Base-by-base conservation (phyloP, 2,329 filamentous ascomycete genomes). In the Aquanectria penicillioides region DNA sequence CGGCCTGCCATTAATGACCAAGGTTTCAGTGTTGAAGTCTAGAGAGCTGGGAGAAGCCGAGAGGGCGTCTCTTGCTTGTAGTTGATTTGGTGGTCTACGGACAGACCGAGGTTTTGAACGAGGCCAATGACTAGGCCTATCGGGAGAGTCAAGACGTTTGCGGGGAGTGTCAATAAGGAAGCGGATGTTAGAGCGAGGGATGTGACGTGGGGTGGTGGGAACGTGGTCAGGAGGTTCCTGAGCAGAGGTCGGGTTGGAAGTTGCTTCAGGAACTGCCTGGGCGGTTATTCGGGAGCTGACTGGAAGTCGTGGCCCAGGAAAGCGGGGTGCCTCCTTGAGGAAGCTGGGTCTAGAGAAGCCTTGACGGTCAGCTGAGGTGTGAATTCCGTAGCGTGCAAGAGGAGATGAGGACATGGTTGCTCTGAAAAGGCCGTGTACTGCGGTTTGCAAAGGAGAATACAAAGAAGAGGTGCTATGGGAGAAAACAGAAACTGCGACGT, bases 1-100 rank as follows among this genome's bases (percentile, higher is more conserved):
- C 44, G 57, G 57, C 58, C 40, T 67, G 60, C 70, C 72, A 74
- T 73, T 64, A 67, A 69, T 66, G 36, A 57, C 49, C 37, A 63
- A 49, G 34, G 61, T 50, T 8, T 48, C 48, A 18, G 59, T 34
- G 29, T 62, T 22, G 22, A 29, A 6, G 33, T 28, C 13, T 51
- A 34, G 34, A 46, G 47, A 31, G 48, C 31, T 15, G 11, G 9
- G 5, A 34, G n/a, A 15, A 25, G 33, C 13, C 3, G 20, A 34
- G 13, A 20, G 22, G 12, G 26, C 17, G n/a, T 7, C 25, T 13
- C 8, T 10, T 12, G n/a, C 17, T 23, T 11, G 13, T 12, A 17
- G 18, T 22, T 5, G 33, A 15, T 26, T 26, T 23, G 7, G 17
- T 15, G 5, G 13, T 28, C 15, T 15, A 29, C 43, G 52, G 3